These are phyloP conservation scores for Aspergillus piperis DNA, from an alignment of 2,329 filamentous ascomycete genomes.

Conservation along the genomic window DNA sequence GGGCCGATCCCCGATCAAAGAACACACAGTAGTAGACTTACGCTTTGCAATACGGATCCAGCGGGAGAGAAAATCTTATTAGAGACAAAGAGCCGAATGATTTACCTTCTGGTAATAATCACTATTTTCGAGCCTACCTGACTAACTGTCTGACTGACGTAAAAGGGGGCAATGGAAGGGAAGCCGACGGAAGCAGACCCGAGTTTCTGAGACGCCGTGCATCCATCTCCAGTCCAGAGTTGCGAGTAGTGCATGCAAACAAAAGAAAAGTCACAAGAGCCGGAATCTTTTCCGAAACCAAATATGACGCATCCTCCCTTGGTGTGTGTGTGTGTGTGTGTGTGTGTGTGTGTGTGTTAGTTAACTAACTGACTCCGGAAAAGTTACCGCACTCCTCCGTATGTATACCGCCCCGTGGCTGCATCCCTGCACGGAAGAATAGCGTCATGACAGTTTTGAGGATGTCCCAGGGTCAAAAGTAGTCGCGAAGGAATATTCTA, in stretches of 20 bases:
- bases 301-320: constrained; percentile 8
- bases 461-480: not conserved
- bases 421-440: not conserved
- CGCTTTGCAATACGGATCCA: not conserved
- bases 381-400: no score
- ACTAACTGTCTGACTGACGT: not conserved
- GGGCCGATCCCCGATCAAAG: not conserved
- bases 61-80: not conserved
- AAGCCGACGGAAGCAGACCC: constrained; percentile 8
- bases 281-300: constrained; percentile 5
- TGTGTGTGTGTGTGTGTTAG: not conserved
- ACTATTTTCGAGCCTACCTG: not conserved
- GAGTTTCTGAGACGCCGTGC: not conserved
- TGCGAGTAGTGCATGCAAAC: not conserved
- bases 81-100: no score
- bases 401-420: no score
- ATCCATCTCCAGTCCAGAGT: not conserved
- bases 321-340: not conserved
- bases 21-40: not conserved
- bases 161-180: not conserved
- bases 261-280: not conserved
- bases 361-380: no score
- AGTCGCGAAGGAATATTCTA: no score
- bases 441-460: not conserved
- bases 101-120: not conserved